These are phyloP conservation scores for Microthyrium microscopicum DNA, from an alignment of 2,329 filamentous ascomycete genomes.

Conservation along the genomic window DNA sequence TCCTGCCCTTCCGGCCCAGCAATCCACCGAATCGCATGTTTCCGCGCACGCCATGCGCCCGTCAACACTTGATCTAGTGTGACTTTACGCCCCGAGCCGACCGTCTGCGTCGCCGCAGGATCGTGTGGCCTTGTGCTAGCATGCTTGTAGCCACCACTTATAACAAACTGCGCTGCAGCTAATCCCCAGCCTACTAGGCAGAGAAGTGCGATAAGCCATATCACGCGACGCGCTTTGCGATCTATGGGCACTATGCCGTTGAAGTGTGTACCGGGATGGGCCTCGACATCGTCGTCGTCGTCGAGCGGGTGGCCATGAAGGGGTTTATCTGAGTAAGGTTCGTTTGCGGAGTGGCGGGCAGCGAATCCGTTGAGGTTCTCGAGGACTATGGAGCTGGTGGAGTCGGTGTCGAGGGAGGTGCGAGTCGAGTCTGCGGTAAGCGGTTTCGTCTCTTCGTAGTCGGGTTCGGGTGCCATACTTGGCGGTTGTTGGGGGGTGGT, in stretches of 20 bases:
- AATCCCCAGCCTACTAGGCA: constrained; percentile 52
- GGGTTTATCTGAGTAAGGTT: constrained; percentile 25
- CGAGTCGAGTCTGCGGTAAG: constrained; percentile 22
- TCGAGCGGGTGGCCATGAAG: constrained; percentile 5
- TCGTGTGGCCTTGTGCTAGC: constrained; percentile 49
- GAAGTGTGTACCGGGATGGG: constrained; percentile 28
- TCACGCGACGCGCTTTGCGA: constrained; percentile 42
- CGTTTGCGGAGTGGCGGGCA: constrained; percentile 15
- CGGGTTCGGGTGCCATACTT: constrained; percentile 5
- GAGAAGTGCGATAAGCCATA: constrained; percentile 44
- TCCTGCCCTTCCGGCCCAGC: constrained; percentile 60
- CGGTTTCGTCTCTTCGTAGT: constrained; percentile 29
- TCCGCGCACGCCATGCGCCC: constrained; percentile 47
- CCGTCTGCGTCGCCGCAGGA: constrained; percentile 43
- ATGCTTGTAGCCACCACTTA: constrained; percentile 48
- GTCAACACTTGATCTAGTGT: constrained; percentile 53
- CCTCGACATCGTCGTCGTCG: constrained; percentile 28
- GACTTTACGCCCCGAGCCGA: constrained; percentile 53
- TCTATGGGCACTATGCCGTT: constrained; percentile 40
- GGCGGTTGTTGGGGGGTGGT: neutral
- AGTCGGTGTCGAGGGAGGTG: constrained; percentile 57
- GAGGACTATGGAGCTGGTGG: constrained; percentile 68
- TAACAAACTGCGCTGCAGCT: constrained; percentile 50
- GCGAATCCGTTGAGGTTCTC: constrained; percentile 51
- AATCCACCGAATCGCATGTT: constrained; percentile 61